These are phyloP conservation scores for Salvia rosmarinus DNA, from an alignment of 257 asterid genomes.

Conservation along the genomic window DNA sequence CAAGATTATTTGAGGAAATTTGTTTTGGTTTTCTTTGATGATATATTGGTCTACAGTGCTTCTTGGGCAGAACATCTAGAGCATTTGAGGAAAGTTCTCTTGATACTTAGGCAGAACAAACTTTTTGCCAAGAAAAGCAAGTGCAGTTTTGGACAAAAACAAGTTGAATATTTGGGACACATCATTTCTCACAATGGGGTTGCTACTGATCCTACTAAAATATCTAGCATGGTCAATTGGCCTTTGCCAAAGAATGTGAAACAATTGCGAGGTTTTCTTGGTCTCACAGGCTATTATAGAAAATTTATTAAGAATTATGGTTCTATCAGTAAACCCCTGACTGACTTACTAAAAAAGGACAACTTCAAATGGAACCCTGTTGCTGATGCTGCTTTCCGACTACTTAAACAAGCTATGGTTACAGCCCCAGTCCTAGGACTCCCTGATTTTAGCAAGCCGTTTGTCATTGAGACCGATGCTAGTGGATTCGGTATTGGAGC, in stretches of 20 bases:
- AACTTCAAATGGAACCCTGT: background rate
- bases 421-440: background rate
- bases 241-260: too few relatives aligned
- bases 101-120: background rate
- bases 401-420: background rate
- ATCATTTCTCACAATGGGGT: background rate
- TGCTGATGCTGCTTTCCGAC: background rate
- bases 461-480: background rate
- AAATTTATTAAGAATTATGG: background rate
- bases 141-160: background rate
- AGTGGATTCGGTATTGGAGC: background rate
- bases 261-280: background rate
- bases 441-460: background rate
- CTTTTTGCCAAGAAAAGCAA: background rate
- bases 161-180: background rate
- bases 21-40: background rate
- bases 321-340: background rate
- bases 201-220: too few relatives aligned
- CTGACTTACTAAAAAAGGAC: background rate
- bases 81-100: background rate
- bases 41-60: background rate
- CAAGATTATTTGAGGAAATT: background rate
- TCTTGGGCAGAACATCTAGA: background rate
- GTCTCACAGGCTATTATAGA: background rate
- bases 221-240: too few relatives aligned